Conservation (phyloP, 495 filamentous ascomycete genomes). For the Mycothermus thermophilus region DNA sequence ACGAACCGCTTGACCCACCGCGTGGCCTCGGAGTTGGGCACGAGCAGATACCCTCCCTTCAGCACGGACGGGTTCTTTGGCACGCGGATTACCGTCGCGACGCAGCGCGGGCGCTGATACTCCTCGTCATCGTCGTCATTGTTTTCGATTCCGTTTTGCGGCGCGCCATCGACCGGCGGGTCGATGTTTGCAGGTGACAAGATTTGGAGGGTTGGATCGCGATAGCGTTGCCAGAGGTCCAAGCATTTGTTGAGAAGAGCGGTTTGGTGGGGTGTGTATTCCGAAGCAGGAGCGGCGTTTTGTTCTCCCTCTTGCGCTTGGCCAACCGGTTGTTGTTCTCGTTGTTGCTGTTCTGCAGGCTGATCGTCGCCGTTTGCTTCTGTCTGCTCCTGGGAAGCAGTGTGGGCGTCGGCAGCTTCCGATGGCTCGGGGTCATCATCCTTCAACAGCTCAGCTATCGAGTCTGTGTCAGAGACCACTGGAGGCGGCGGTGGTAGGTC, state of each 20-base stretch:
- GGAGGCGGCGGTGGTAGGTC: slow-evolving; percentile 9
- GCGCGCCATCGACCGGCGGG: slow-evolving; percentile 56
- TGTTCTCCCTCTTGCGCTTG: background rate
- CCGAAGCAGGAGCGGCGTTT: slow-evolving; percentile 16
- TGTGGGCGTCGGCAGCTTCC: background rate
- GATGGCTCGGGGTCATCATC: slow-evolving; percentile 22
- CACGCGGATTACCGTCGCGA: slow-evolving; percentile 54
- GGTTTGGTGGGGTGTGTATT: slow-evolving; percentile 41
- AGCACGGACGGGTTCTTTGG: slow-evolving; percentile 62
- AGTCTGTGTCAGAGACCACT: slow-evolving; percentile 17
- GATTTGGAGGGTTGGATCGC: slow-evolving; percentile 58
- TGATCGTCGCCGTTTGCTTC: no score
- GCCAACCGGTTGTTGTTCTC: background rate
- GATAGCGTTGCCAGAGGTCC: slow-evolving; percentile 63
- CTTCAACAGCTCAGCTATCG: slow-evolving; percentile 34
- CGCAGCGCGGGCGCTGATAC: slow-evolving; percentile 21
- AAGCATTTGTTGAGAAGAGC: slow-evolving; percentile 57
- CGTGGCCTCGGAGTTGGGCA: slow-evolving; percentile 56
- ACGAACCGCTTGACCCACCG: slow-evolving; percentile 85
- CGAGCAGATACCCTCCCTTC: slow-evolving; percentile 73
- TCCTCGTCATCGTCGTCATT: slow-evolving; percentile 24
- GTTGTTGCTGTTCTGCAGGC: no score
- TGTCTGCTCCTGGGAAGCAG: no score
- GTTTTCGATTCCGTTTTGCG: slow-evolving; percentile 5
- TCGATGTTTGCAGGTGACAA: slow-evolving; percentile 62